Percentiles rank a stretch among this genome's conserved stretches.
These are phyloP conservation scores for Salvia hispanica DNA, from an alignment of 257 asterid species.

Conservation along the genomic window DNA sequence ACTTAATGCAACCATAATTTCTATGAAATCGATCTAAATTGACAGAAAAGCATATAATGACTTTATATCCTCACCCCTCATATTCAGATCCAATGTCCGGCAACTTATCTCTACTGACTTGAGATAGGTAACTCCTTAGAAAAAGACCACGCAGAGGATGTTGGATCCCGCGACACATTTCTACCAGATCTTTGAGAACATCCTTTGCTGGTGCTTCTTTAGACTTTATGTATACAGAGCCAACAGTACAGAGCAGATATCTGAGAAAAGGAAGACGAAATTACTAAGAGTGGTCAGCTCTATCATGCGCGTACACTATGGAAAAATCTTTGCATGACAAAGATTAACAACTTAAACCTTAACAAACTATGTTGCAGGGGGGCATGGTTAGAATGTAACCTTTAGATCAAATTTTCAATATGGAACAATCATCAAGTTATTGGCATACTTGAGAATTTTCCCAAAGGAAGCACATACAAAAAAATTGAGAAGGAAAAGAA, in stretches of 20 bases:
- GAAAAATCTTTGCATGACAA: constrained; percentile 5
- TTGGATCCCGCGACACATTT: constrained; percentile 97
- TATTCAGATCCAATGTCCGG: constrained; percentile 98
- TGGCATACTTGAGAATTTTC: constrained; percentile 4
- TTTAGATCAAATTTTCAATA: constrained; percentile 7
- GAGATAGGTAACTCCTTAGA: constrained; percentile 94
- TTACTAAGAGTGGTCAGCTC: constrained; percentile 22
- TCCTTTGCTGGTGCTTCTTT: constrained; percentile 99
- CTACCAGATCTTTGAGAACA: constrained; percentile 95
- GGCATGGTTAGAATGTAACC: constrained; percentile 8
- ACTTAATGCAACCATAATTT: constrained; percentile 17
- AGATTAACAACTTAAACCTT: neutral
- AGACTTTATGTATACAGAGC: constrained; percentile 90
- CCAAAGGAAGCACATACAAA: constrained; percentile 5
- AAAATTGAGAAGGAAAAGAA: constrained; percentile 15
- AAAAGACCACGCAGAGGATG: constrained; percentile 98
- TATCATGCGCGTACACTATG: neutral
- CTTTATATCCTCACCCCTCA: constrained; percentile 75
- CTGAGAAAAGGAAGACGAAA: constrained; percentile 44
- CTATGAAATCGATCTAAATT: constrained; percentile 16
- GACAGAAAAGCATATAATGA: constrained; percentile 20
- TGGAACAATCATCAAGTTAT: constrained; percentile 21
- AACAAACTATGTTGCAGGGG: constrained; percentile 13
- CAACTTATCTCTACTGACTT: constrained; percentile 94
- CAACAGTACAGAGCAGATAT: constrained; percentile 96